Evolutionary conservation across 23 red algal species (phyloP).

Genomic region (Cyanidiococcus yangmingshanensis): DNA sequence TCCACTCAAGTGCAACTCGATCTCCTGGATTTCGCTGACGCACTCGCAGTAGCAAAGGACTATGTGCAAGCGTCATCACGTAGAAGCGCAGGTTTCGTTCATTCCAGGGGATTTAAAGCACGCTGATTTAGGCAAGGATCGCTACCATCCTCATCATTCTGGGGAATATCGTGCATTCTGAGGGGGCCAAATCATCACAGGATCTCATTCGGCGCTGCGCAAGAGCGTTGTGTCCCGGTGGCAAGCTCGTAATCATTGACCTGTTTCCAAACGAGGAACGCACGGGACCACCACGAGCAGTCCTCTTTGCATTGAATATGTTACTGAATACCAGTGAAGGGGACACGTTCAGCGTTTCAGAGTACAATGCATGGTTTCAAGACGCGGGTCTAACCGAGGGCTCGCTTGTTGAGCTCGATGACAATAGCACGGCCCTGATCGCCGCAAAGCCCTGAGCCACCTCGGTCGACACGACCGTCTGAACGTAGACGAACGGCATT

Average conservation of each 20-base stretch:
- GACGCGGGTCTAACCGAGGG: constrained; percentile 20
- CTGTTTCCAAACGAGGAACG: constrained; percentile 31
- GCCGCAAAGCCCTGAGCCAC: not conserved
- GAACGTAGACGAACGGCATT: no score
- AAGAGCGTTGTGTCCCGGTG: not conserved
- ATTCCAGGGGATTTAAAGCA: constrained; percentile 20
- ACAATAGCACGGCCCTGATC: not conserved
- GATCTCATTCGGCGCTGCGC: not conserved
- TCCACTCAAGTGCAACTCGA: not conserved
- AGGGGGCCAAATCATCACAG: constrained; percentile 10
- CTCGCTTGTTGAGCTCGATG: not conserved
- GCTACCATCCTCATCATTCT: constrained; percentile 9
- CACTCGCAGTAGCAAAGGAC: not conserved
- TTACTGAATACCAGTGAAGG: constrained; percentile 18
- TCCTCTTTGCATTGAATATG: constrained; percentile 28
- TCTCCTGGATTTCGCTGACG: constrained; percentile 18
- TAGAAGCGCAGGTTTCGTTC: constrained; percentile 10
- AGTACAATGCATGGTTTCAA: constrained; percentile 18
- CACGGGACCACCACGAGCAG: constrained; percentile 12
- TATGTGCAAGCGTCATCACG: constrained; percentile 11
- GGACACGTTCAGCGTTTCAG: constrained; percentile 14
- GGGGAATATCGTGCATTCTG: constrained; percentile 29
- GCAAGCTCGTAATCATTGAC: constrained; percentile 10
- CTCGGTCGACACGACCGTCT: no score
- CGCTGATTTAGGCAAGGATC: not conserved